A percentile compares a stretch with the other conserved stretches of the same genome.
Evolutionary conservation across 2,329 filamentous ascomycete genomes (phyloP).

Genomic region (Botrytis squamosa): DNA sequence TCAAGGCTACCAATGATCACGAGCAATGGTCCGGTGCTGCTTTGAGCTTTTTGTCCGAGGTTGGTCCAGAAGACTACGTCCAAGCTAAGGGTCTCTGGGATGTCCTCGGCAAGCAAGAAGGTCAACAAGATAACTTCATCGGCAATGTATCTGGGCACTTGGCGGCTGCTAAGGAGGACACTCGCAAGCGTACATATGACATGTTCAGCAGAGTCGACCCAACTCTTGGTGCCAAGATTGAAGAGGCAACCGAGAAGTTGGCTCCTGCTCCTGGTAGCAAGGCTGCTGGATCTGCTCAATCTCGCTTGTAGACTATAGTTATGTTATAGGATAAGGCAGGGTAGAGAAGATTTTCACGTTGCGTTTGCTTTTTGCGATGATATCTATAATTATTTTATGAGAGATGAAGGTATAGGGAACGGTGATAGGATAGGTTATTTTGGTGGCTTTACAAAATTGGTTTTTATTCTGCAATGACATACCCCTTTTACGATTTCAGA

Average conservation of each 20-base stretch:
- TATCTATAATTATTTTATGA: constrained; percentile 14
- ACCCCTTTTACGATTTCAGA: neutral
- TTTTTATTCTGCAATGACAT: constrained; percentile 11
- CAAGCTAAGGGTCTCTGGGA: constrained; percentile 41
- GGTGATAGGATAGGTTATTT: neutral
- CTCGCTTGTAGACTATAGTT: constrained; percentile 17
- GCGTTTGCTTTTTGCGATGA: constrained; percentile 1
- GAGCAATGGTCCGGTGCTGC: constrained; percentile 50
- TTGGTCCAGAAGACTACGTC: constrained; percentile 39
- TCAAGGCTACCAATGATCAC: constrained; percentile 45
- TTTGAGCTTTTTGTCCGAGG: constrained; percentile 46
- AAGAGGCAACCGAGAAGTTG: constrained; percentile 50
- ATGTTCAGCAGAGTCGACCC: constrained; percentile 60
- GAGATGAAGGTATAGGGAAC: neutral
- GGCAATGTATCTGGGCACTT: constrained; percentile 59
- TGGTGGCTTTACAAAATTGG: neutral
- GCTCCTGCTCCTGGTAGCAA: constrained; percentile 25
- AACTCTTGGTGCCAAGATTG: constrained; percentile 53
- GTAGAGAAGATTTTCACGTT: neutral
- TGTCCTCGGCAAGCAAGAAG: constrained; percentile 45
- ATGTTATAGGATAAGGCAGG: neutral
- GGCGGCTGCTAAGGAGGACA: constrained; percentile 51
- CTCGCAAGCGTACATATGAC: constrained; percentile 57
- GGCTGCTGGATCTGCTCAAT: constrained; percentile 19
- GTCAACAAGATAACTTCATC: constrained; percentile 62